A percentile compares a stretch with the other conserved stretches of the same genome.
Conservation (phyloP, 306 rosid genomes). For the Acacia acuminata region DNA sequence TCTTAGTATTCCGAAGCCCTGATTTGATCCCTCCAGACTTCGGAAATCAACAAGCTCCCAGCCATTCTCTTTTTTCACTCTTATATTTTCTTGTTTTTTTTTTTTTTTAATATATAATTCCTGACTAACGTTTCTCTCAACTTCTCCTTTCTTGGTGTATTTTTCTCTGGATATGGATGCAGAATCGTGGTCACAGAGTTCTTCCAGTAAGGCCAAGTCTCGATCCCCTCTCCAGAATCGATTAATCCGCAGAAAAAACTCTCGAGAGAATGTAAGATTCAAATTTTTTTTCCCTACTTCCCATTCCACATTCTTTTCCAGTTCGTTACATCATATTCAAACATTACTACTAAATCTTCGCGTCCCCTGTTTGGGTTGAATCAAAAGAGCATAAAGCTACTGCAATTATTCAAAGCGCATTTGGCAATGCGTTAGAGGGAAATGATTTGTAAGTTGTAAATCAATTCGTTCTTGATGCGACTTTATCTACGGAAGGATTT, state of each 20-base stretch:
- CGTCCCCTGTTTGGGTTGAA: background rate
- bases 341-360: background rate
- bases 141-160: background rate
- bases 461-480: background rate
- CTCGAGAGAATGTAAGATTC: conserved; percentile 27
- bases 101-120: background rate
- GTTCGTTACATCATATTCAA: background rate
- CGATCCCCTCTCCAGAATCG: conserved; percentile 30
- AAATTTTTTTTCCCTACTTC: background rate
- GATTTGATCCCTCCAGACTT: background rate
- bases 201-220: background rate
- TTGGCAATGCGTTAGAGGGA: background rate
- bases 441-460: background rate
- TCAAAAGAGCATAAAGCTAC: background rate
- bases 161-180: conserved; percentile 26
- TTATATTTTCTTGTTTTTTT: background rate
- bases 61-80: background rate
- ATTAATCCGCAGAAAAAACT: background rate
- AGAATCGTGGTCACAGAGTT: conserved; percentile 26
- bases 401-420: background rate
- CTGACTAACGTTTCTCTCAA: background rate
- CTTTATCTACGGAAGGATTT: background rate
- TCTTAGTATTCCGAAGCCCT: background rate
- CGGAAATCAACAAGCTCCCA: conserved; percentile 5
- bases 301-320: background rate